phyloP scores from a whole-genome alignment of 306 rosid species.

The Gastrolobium villosum region DNA sequence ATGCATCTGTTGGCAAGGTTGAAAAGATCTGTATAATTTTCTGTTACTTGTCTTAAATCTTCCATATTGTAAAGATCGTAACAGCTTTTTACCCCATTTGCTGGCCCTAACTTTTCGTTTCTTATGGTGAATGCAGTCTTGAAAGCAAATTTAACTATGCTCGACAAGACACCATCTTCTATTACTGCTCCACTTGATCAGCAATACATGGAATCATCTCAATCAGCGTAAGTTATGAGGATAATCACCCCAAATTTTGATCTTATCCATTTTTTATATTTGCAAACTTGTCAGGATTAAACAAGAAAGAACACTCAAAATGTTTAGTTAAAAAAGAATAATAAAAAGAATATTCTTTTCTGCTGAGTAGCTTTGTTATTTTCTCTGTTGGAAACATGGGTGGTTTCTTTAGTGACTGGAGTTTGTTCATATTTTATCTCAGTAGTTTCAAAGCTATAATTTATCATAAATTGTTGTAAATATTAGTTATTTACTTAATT shows the following conservation, averaged over 20 bases:
- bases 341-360: neutral
- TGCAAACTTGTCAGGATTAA: neutral
- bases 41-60: neutral
- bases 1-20: neutral
- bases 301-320: neutral
- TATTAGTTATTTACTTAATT: too few relatives aligned
- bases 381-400: neutral
- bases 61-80: neutral
- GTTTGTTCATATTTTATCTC: neutral
- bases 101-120: neutral
- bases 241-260: neutral
- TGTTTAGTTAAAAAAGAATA: neutral
- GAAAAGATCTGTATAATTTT: neutral
- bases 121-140: slow-evolving; percentile 59
- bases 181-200: slow-evolving; percentile 66
- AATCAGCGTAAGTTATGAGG: slow-evolving; percentile 67
- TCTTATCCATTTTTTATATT: slow-evolving; percentile 9
- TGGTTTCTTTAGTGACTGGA: neutral
- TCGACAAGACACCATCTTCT: slow-evolving; percentile 68
- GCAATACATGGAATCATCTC: slow-evolving; percentile 65
- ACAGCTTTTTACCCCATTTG: neutral
- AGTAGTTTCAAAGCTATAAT: slow-evolving; percentile 37
- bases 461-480: too few relatives aligned
- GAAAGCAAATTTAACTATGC: slow-evolving; percentile 67
- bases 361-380: slow-evolving; percentile 1